phyloP scores from a whole-genome alignment of 768 basidiomycete genomes.

The Dentipellis fragilis region DNA sequence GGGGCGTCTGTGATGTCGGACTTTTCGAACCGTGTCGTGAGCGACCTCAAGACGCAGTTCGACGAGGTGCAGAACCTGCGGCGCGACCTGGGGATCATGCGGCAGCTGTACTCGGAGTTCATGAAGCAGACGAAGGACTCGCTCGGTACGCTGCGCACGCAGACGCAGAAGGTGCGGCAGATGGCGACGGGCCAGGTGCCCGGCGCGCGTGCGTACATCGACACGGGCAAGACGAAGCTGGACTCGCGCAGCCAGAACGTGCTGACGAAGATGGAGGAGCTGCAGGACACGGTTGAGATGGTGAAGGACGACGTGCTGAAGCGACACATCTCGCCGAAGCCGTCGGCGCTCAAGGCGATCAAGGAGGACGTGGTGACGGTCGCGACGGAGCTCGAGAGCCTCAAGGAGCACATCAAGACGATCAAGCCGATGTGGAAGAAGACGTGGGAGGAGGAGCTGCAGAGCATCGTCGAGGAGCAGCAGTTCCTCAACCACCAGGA shows the following conservation, averaged over 20 bases:
- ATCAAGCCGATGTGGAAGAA: constrained; percentile 97
- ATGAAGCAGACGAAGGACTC: constrained; percentile 86
- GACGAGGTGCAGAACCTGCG: constrained; percentile 93
- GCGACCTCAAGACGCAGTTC: constrained; percentile 84
- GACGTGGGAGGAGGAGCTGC: constrained; percentile 95
- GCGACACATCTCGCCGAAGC: constrained; percentile 77
- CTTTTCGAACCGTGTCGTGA: constrained; percentile 62
- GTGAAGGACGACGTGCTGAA: constrained; percentile 89
- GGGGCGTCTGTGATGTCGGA: constrained; percentile 68
- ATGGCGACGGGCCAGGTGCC: constrained; percentile 75
- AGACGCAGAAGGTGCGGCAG: constrained; percentile 83
- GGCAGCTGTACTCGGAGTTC: constrained; percentile 92
- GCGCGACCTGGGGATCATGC: constrained; percentile 86
- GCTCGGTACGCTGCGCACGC: constrained; percentile 63
- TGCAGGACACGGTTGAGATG: constrained; percentile 83
- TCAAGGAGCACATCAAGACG: constrained; percentile 79
- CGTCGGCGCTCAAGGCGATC: constrained; percentile 57
- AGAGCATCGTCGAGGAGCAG: constrained; percentile 96
- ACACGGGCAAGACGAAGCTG: constrained; percentile 87
- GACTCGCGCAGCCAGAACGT: constrained; percentile 83
- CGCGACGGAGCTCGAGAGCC: constrained; percentile 58
- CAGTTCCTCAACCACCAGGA: constrained; percentile 90
- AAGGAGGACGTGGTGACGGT: constrained; percentile 61
- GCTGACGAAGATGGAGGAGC: constrained; percentile 85
- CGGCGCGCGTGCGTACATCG: constrained; percentile 80